These are phyloP conservation scores for Monilinia fructicola DNA, from an alignment of 2,329 filamentous ascomycete species.

Conservation along the genomic window DNA sequence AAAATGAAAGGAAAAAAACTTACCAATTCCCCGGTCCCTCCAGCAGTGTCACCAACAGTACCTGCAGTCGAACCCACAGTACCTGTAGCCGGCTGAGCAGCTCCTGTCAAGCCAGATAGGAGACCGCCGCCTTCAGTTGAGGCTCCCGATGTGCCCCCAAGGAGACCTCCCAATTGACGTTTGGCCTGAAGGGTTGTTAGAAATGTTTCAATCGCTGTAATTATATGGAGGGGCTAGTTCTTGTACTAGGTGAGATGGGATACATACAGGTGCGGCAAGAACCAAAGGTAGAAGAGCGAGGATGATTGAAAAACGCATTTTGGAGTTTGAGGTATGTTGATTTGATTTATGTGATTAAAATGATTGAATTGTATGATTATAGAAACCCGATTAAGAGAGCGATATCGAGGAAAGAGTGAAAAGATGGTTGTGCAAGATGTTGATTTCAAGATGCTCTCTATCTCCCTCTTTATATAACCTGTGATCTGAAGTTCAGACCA, in stretches of 20 bases:
- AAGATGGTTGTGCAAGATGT: background rate
- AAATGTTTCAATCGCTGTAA: no score
- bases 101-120: background rate
- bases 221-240: background rate
- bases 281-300: constrained; percentile 1
- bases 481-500: background rate
- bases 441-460: no score
- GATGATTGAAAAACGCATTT: constrained; percentile 14
- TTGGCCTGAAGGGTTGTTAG: background rate
- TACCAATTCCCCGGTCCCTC: background rate
- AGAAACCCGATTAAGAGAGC: background rate
- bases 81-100: no score
- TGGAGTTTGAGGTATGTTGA: background rate
- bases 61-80: no score
- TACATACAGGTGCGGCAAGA: constrained; percentile 9
- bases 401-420: background rate
- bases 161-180: background rate
- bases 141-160: background rate
- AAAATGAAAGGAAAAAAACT: background rate
- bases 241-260: background rate
- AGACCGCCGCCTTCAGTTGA: background rate
- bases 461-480: background rate
- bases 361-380: background rate
- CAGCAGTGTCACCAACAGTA: no score
- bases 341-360: background rate